Percentiles rank a stretch among this genome's conserved stretches.
Evolutionary conservation across 495 filamentous ascomycete genomes (phyloP).

Genomic region (Wilcoxina mikolae): DNA sequence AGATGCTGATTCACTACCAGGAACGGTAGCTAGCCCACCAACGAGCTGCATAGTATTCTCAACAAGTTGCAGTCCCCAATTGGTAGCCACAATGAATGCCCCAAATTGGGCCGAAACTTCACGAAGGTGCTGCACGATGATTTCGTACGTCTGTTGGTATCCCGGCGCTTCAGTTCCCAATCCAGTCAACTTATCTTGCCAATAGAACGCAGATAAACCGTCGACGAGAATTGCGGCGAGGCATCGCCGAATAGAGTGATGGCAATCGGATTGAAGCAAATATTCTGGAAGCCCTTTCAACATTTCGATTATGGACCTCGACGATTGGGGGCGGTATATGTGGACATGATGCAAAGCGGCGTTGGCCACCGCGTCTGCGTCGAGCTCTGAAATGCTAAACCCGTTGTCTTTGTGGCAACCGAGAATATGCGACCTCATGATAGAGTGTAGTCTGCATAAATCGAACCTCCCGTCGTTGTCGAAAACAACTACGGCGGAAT

Average conservation of each 20-base stretch:
- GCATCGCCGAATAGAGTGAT: background rate
- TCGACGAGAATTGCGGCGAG: slow-evolving; percentile 1
- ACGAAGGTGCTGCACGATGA: background rate
- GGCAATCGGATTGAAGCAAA: background rate
- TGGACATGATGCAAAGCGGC: slow-evolving; percentile 10
- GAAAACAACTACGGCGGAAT: slow-evolving; percentile 2
- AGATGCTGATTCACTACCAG: background rate
- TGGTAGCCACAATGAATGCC: slow-evolving; percentile 1
- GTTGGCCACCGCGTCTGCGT: background rate
- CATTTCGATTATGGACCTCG: slow-evolving; percentile 3
- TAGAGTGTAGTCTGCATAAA: background rate
- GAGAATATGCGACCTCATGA: slow-evolving; percentile 1
- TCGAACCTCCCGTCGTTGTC: slow-evolving; percentile 9
- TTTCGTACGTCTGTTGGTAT: background rate
- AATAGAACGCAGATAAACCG: slow-evolving; percentile 4
- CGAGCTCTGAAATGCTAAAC: background rate
- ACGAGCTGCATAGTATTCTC: background rate
- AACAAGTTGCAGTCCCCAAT: slow-evolving; percentile 1
- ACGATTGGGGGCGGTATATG: slow-evolving; percentile 4
- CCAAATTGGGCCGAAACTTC: slow-evolving; percentile 1
- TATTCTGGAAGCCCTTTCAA: slow-evolving; percentile 2
- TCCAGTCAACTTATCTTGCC: background rate
- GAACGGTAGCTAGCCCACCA: too few species aligned
- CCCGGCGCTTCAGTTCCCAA: background rate
- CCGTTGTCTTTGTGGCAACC: background rate